Evolutionary conservation across 164 flowering plant genomes (phyloP), one percentile per base, ranked within the genome.

Genomic region (Piper longum): DNA sequence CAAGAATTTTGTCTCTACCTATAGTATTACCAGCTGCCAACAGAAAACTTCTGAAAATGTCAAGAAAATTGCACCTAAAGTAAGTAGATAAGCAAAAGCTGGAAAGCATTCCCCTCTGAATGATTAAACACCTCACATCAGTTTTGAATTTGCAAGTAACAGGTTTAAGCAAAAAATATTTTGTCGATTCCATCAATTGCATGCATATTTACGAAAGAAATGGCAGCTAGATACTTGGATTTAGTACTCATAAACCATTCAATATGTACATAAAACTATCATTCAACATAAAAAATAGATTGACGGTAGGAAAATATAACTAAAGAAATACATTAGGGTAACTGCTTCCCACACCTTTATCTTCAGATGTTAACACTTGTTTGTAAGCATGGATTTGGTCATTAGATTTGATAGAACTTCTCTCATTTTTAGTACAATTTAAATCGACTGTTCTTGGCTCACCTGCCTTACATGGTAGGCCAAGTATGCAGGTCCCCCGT

Each of bases 341-440:
- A 14, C 57, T 79, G 79, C 83, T 70, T 71, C 44, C 61, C 8
- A 57, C 63, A 63, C 56, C 61, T 54, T 61, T 39, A 39, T 59
- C 18, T 61, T 63, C 68, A 59, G 71, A 64, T 26, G 52, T 41
- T 12, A 61, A 43, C 52, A 57, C 26, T 39, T 67, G 54, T 62
- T 7, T 60, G 52, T 43, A 56, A 43, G 64, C 41, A 40, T 62
- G 66, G 17, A 54, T 62, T 41, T 58, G 58, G 36, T 48, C 79
- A 14, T 59, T 55, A 41, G 75, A 61, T 14, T 17, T 41, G 36
- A 26, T 26, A 26, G 36, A 26, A 26, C 36, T 26, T 26, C 36
- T 26, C 36, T 26, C 36, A 26, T 26, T 60, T 62, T 71, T 77
- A 43, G 39, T 48, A 68, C 57, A 54, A 70, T 52, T 59, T 62